Base-by-base conservation (phyloP, 1,284 basidiomycete genomes). In the Anthracocystis walkeri region DNA sequence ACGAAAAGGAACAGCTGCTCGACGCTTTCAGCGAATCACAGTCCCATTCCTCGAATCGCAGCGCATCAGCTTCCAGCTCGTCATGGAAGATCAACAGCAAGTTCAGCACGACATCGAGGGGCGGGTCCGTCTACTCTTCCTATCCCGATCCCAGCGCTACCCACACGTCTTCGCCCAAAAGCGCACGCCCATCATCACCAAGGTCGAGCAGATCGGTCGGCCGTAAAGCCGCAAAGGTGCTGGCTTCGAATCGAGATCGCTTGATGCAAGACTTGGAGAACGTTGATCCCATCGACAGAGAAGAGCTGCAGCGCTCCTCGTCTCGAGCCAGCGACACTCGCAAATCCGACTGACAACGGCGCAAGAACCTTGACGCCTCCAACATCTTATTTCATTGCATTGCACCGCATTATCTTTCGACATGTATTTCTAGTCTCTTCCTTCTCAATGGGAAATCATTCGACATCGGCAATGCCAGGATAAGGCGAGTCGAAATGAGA, bases 1-100 rank as follows among this genome's bases (percentile, higher is more conserved):
- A 75, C 45, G 72, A 75, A 41, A 65, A 69, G 38, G 62, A 69
- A n/a, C 62, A 62, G 56, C 59, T 75, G n/a, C 56, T 75, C 21
- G 63, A 75, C 45, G 58, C 62, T 5, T 75, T 69, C 57, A 57
- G 52, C n/a, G 51, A 75, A 48, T 48, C 51, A 14, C 64, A 66
- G 49, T 72, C 69, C 10, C 64, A 72, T 10, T 46, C 45, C 12
- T 12, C 25, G 27, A 33, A 31, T 25, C n/a, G 23, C 33, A 49
- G 25, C 31, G 23, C 54, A 11, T 21, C 53, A 20, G 40, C 55
- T 1, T 54, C 58, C 2, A 52, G 40, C 45, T 74, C 65, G 0
- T 38, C 58, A 4, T 75, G 72, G 72, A 75, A 69, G 63, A 75
- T 75, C 59, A 65, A 60, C 46, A 18, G 55, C 63, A 75, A 75